phyloP scores from a whole-genome alignment of 2,329 filamentous ascomycete species.

The Aspergillus aculeatinus region DNA sequence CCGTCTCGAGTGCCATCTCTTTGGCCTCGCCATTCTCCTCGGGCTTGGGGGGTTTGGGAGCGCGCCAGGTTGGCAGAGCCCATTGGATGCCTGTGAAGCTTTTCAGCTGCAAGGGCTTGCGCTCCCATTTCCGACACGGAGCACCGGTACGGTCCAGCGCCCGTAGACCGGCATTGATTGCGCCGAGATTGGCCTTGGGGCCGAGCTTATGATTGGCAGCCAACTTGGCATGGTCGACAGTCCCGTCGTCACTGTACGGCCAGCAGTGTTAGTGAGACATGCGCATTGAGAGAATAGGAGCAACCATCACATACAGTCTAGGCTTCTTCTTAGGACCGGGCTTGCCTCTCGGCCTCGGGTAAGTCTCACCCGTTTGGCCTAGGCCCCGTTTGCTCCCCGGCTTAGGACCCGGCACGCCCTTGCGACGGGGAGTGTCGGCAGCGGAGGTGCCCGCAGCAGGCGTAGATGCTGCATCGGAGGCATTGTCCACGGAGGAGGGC shows the following conservation, averaged over 20 bases:
- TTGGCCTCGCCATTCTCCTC: conserved; percentile 63
- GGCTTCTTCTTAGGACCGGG: conserved; percentile 97
- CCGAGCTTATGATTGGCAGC: conserved; percentile 72
- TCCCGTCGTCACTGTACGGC: conserved; percentile 50
- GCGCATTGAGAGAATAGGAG: not conserved
- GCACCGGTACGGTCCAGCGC: conserved; percentile 90
- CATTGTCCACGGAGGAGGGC: conserved; percentile 42
- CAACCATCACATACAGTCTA: conserved; percentile 68
- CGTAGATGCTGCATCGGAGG: conserved; percentile 41
- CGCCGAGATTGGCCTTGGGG: conserved; percentile 93
- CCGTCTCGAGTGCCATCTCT: conserved; percentile 55
- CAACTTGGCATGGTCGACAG: conserved; percentile 43
- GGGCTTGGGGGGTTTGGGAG: conserved; percentile 40
- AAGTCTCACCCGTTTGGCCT: conserved; percentile 56
- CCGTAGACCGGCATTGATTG: conserved; percentile 93
- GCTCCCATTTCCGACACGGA: conserved; percentile 88
- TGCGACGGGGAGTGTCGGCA: conserved; percentile 64
- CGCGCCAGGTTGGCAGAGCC: conserved; percentile 80
- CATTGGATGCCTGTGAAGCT: conserved; percentile 87
- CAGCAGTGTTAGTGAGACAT: conserved; percentile 1
- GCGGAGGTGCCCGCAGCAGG: conserved; percentile 41
- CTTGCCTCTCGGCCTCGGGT: conserved; percentile 74
- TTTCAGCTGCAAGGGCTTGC: conserved; percentile 78
- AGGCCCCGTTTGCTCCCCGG: conserved; percentile 60
- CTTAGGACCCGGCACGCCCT: conserved; percentile 69